phyloP scores from a whole-genome alignment of 2,329 filamentous ascomycete genomes.

The Emmonsiellopsis sp. region DNA sequence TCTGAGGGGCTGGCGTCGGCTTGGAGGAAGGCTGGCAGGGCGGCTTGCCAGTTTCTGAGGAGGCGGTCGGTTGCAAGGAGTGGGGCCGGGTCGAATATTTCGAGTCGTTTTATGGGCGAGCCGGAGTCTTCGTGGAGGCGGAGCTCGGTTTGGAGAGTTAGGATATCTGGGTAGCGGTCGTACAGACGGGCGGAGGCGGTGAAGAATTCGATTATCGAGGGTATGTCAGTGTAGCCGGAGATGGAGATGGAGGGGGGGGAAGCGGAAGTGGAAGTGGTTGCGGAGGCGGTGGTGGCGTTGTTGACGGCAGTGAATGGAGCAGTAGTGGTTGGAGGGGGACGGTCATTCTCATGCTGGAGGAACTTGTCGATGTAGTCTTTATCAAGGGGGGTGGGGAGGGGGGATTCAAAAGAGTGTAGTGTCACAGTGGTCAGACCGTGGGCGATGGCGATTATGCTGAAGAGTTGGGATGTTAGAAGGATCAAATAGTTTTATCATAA shows the following conservation, averaged over 20 bases:
- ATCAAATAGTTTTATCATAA: too few species aligned
- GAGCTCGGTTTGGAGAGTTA: conserved; percentile 15
- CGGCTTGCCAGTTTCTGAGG: conserved; percentile 17
- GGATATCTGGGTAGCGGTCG: conserved; percentile 15
- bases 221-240: conserved; percentile 8
- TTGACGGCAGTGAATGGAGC: too few species aligned
- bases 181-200: conserved; percentile 16
- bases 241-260: too few species aligned
- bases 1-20: background rate
- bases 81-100: conserved; percentile 12
- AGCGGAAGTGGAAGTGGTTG: too few species aligned
- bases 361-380: conserved; percentile 17
- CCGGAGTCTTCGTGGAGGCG: conserved; percentile 9
- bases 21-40: conserved; percentile 16
- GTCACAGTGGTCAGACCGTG: conserved; percentile 14
- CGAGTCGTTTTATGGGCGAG: conserved; percentile 14
- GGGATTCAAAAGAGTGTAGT: conserved; percentile 12
- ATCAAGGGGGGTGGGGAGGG: conserved; percentile 17
- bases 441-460: conserved; percentile 16
- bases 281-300: too few species aligned
- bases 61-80: conserved; percentile 14
- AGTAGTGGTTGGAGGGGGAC: too few species aligned
- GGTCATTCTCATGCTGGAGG: too few species aligned
- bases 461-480: background rate
- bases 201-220: conserved; percentile 19